Percentiles rank a stretch among this genome's conserved stretches.
These are phyloP conservation scores for Boletus subparvulus DNA, from an alignment of 768 basidiomycete species.

Conservation along the genomic window DNA sequence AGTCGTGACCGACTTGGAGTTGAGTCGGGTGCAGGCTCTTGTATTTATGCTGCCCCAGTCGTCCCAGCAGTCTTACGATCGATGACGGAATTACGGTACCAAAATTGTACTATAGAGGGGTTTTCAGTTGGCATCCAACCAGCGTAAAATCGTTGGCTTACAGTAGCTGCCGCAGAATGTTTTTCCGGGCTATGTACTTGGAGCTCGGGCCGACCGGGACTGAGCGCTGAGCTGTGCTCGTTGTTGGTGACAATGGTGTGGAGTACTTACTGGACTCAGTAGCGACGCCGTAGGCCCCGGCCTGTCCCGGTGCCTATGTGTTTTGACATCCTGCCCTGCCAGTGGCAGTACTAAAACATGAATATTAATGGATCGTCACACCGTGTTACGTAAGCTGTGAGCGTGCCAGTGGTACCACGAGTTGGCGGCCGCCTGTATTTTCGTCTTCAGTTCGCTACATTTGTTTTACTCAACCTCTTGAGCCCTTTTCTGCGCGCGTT, in stretches of 20 bases:
- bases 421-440: too few species aligned
- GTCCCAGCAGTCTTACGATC: not conserved
- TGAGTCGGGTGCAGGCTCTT: too few species aligned
- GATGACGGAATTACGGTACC: not conserved
- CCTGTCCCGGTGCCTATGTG: not conserved
- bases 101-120: not conserved
- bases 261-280: not conserved
- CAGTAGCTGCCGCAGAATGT: not conserved
- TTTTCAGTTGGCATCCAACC: not conserved
- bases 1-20: too few species aligned
- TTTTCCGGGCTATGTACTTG: not conserved
- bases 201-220: not conserved
- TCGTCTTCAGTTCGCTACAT: not conserved
- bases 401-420: not conserved
- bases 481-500: not conserved
- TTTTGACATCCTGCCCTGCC: not conserved
- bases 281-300: not conserved
- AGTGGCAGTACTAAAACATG: not conserved
- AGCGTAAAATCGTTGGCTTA: not conserved
- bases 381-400: slow-evolving; percentile 4
- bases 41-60: too few species aligned
- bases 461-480: not conserved
- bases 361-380: too few species aligned
- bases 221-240: not conserved
- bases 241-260: not conserved